Base-by-base conservation (phyloP, 176 grass and related monocot genomes). In the Neostapfia colusana region DNA sequence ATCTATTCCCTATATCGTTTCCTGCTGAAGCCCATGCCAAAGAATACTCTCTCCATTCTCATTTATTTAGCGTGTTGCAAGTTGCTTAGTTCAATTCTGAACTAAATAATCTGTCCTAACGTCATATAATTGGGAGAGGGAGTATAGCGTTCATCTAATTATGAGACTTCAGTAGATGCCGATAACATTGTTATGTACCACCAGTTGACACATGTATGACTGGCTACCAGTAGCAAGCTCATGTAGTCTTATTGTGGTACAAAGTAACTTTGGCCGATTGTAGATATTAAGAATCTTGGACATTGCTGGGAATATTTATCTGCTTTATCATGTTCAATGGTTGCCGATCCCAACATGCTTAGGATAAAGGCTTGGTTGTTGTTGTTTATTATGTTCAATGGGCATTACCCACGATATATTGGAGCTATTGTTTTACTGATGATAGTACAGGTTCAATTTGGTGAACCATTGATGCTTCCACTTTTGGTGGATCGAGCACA, bases 281-380 rank as follows among this genome's bases (percentile, higher is more conserved):
- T 83, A 83, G 60, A 76, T 76, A 83, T 61, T 58, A 48, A 48
- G 48, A 10, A 60, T 4, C 64, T 83, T 56, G 62, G 10, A 68
- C 56, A 24, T 67, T 25, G 31, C 11, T 64, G 68, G 4, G 28
- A 36, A 35, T 39, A 46, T 61, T 61, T 28, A 4, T 76, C 27
- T 76, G 4, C 6, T 50, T 24, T 21, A n/a, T 20, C n/a, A n/a
- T n/a, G n/a, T n/a, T n/a, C n/a, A n/a, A n/a, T n/a, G n/a, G n/a
- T n/a, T n/a, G n/a, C n/a, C n/a, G n/a, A n/a, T n/a, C n/a, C n/a
- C n/a, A n/a, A n/a, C n/a, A n/a, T n/a, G n/a, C n/a, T n/a, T n/a
- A n/a, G n/a, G n/a, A n/a, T n/a, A n/a, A n/a, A n/a, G n/a, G n/a
- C n/a, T n/a, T n/a, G n/a, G n/a, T n/a, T n/a, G n/a, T n/a, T n/a